phyloP scores from a whole-genome alignment of 306 rosid genomes.

The Lathyrus oleraceus region DNA sequence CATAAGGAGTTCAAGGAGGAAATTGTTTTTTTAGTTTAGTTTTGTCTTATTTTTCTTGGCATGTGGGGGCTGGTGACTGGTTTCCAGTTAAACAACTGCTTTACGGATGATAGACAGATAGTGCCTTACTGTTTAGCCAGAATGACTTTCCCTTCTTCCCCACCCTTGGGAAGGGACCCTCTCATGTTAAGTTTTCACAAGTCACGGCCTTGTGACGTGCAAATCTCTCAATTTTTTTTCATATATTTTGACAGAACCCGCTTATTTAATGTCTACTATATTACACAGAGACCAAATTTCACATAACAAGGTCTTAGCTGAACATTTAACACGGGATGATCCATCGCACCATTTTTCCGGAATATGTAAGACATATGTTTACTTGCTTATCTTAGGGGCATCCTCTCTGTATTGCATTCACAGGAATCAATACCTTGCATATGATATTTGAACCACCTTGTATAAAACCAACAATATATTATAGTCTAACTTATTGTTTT shows the following conservation, averaged over 20 bases:
- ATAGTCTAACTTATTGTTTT: slow-evolving; percentile 31
- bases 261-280: background rate
- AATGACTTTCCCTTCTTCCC: slow-evolving; percentile 1
- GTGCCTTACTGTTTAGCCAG: background rate
- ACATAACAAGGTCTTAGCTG: background rate
- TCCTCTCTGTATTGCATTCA: slow-evolving; percentile 16
- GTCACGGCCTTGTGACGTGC: background rate
- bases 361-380: slow-evolving; percentile 3
- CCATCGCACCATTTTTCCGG: background rate
- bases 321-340: background rate
- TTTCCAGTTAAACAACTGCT: background rate
- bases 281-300: background rate
- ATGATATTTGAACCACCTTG: slow-evolving; percentile 28
- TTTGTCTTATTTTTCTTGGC: background rate
- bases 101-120: slow-evolving; percentile 20
- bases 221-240: background rate
- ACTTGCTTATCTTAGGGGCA: background rate
- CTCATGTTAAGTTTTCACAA: slow-evolving; percentile 18
- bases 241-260: background rate
- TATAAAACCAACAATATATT: slow-evolving; percentile 3
- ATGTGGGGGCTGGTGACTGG: background rate
- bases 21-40: background rate
- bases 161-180: background rate
- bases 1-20: slow-evolving; percentile 9
- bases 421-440: background rate